Conservation (phyloP, 345 rosid genomes). For the Brassica rapa region DNA sequence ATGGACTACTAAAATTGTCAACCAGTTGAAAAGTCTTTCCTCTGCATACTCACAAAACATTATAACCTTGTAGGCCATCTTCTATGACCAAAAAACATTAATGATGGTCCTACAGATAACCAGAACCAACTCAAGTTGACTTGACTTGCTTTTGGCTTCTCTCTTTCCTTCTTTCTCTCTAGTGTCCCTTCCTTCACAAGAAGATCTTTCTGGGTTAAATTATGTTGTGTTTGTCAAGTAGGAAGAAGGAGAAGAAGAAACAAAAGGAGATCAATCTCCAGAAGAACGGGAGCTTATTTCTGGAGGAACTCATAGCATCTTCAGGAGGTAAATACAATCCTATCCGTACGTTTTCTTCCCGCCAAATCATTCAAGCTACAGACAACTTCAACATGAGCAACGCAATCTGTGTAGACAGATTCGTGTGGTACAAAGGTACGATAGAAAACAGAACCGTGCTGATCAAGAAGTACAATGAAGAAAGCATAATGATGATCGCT, state of each 20-base stretch:
- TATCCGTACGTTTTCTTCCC: conserved; percentile 27
- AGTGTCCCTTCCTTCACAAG: neutral
- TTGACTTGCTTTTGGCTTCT: neutral
- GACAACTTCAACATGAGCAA: conserved; percentile 22
- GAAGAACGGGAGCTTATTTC: conserved; percentile 14
- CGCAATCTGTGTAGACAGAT: conserved; percentile 10
- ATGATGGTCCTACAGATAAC: neutral
- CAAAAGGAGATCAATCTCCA: conserved; percentile 5
- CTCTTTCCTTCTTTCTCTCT: neutral
- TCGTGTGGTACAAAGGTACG: conserved; percentile 20
- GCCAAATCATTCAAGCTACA: conserved; percentile 31
- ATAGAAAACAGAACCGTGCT: conserved; percentile 23
- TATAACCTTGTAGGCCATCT: neutral
- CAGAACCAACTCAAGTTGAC: neutral
- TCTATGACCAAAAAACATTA: neutral
- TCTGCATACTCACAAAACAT: neutral
- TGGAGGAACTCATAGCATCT: conserved; percentile 31
- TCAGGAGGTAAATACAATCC: conserved; percentile 35
- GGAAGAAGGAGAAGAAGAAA: conserved; percentile 14
- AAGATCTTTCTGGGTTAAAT: neutral
- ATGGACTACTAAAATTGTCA: neutral
- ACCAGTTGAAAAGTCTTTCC: neutral
- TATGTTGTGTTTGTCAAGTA: conserved; percentile 11
- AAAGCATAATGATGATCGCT: neutral
- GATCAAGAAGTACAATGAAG: conserved; percentile 15